Evolutionary conservation across 495 filamentous ascomycete species (phyloP).

Genomic region (Aspergillus indologenus): DNA sequence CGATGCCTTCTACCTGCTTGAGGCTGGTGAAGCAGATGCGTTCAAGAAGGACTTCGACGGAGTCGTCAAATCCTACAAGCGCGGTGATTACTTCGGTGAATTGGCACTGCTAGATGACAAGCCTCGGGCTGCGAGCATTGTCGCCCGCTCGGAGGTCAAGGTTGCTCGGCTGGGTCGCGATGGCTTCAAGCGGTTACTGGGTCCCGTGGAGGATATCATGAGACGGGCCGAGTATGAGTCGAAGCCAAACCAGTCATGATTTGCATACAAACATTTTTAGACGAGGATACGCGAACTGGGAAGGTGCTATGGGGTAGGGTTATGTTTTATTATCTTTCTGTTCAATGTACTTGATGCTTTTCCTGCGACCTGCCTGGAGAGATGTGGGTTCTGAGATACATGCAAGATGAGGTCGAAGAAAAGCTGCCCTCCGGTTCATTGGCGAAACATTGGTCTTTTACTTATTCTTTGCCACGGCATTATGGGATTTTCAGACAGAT

Average conservation of each 20-base stretch:
- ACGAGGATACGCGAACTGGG: background rate
- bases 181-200: conserved; percentile 89
- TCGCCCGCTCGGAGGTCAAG: conserved; percentile 76
- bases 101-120: conserved; percentile 89
- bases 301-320: conserved; percentile 8
- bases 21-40: conserved; percentile 84
- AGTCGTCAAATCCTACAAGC: conserved; percentile 73
- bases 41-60: conserved; percentile 62
- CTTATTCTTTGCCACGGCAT: conserved; percentile 11
- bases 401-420: conserved; percentile 14
- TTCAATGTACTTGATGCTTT: conserved; percentile 10
- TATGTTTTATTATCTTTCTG: conserved; percentile 8
- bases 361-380: conserved; percentile 5
- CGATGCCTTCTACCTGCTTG: conserved; percentile 88
- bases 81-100: conserved; percentile 97
- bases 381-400: conserved; percentile 11
- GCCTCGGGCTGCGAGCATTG: conserved; percentile 87
- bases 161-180: conserved; percentile 91
- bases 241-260: conserved; percentile 22
- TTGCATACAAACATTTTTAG: background rate
- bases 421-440: conserved; percentile 10
- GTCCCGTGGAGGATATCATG: conserved; percentile 94
- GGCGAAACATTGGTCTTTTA: conserved; percentile 17
- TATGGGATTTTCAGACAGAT: conserved; percentile 14
- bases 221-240: conserved; percentile 65